Evolutionary conservation across 2,329 filamentous ascomycete genomes (phyloP), one percentile per base, ranked within the genome.

Genomic region (Xylaria sp.): DNA sequence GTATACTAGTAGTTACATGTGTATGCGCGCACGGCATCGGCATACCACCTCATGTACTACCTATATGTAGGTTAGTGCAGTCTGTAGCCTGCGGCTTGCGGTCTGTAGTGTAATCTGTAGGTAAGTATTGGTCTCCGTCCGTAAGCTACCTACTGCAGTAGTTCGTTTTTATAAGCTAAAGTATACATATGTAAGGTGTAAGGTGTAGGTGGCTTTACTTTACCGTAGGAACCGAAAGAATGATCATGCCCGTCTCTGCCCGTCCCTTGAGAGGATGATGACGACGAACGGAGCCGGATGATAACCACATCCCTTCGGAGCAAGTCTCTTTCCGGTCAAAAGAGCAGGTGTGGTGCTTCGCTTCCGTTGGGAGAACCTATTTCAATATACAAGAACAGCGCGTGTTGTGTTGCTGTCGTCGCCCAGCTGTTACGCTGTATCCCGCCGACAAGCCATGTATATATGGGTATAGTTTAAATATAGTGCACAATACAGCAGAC

Each of bases 31-130:
- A 69, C 60, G 63, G 57, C 63, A 64, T 69, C 67, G 63, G 67
- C 63, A 69, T 66, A 60, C 67, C 54, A 69, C 63, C 59, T 63
- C 58, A 63, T 69, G 67, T 61, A 68, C 55, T 23, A 41, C 37
- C 20, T 44, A 46, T 8, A 46, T 44, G 13, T 46, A 55, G 31
- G 8, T 55, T 34, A 57, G n/a, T 20, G 54, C 41, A 41, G 54
- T 55, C 13, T 54, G 51, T 15, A 18, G 23, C 18, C 51, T 34
- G 18, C 15, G 18, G 28, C 28, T 28, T 46, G 18, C 18, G 12
- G 31, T 34, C 52, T 18, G 50, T 55, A 37, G 7, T 46, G 50
- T 55, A 37, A n/a, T 46, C 41, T 23, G n/a, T 50, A 23, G 8
- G 20, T 23, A 46, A 34, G 44, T 46, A 48, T 6, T 48, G 31